Evolutionary conservation across 495 filamentous ascomycete species (phyloP).

Genomic region (Penicillium ochrochloron): DNA sequence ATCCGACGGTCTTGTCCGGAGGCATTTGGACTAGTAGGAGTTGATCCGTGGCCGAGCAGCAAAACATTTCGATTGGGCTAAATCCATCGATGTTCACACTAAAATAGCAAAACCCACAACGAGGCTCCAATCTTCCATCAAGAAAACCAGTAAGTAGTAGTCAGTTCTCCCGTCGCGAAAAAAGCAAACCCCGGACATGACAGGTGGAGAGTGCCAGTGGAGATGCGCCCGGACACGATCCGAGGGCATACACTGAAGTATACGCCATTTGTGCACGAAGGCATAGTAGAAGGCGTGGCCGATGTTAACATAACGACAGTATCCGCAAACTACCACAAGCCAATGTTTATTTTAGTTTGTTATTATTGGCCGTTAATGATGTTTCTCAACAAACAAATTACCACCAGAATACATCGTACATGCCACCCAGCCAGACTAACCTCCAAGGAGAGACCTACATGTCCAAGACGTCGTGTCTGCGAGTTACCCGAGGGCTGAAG

Average conservation of each 20-base stretch:
- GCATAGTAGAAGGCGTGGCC: not conserved
- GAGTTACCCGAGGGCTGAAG: slow-evolving; percentile 22
- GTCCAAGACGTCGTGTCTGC: slow-evolving; percentile 7
- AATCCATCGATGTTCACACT: not conserved
- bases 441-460: not conserved
- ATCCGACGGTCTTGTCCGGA: slow-evolving; percentile 3
- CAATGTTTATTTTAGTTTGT: not conserved
- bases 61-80: slow-evolving; percentile 8
- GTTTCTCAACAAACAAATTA: not conserved
- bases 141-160: not conserved
- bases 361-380: not conserved
- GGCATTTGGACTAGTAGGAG: not conserved
- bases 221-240: slow-evolving; percentile 1
- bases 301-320: not conserved
- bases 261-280: not conserved
- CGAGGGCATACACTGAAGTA: not conserved
- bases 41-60: slow-evolving; percentile 15
- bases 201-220: slow-evolving; percentile 16
- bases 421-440: not conserved
- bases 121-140: not conserved
- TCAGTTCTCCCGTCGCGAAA: slow-evolving; percentile 5
- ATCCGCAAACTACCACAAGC: not conserved
- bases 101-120: slow-evolving; percentile 10
- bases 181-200: slow-evolving; percentile 23
- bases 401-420: not conserved